These are phyloP conservation scores for Ogataea trehalophila DNA, from an alignment of 805 yeast genomes.

Conservation along the genomic window DNA sequence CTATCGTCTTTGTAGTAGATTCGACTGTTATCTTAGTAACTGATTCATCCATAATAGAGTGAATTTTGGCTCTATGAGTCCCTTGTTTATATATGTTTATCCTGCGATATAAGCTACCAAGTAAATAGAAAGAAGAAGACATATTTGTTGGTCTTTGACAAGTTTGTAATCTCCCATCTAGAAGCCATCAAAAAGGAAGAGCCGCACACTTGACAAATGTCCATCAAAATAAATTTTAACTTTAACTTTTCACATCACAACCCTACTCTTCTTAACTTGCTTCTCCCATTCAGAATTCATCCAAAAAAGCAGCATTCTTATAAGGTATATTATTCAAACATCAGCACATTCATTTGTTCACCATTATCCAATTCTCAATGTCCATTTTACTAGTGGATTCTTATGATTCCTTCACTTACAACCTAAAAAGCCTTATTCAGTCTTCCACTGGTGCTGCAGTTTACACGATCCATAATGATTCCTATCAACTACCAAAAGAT, in stretches of 20 bases:
- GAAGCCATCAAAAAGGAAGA: too few species aligned
- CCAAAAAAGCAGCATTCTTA: too few species aligned
- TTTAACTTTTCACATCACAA: too few species aligned
- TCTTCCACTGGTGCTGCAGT: slow-evolving; percentile 47
- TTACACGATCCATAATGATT: slow-evolving; percentile 59
- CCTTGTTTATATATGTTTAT: background rate
- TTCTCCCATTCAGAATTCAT: too few species aligned
- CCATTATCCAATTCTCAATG: slow-evolving; percentile 23
- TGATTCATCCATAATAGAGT: background rate
- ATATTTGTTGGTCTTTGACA: too few species aligned
- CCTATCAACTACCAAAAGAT: slow-evolving; percentile 33
- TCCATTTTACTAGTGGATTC: slow-evolving; percentile 77
- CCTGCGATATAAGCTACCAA: too few species aligned
- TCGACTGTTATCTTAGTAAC: background rate
- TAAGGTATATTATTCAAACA: too few species aligned
- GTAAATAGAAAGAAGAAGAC: too few species aligned
- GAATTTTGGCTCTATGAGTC: background rate
- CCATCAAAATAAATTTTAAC: too few species aligned
- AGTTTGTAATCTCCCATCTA: too few species aligned
- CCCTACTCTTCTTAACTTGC: too few species aligned
- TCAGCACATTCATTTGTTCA: background rate
- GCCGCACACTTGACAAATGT: too few species aligned
- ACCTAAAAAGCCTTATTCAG: slow-evolving; percentile 60
- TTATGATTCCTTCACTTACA: slow-evolving; percentile 91
- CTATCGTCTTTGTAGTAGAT: slow-evolving; percentile 13